phyloP scores from a whole-genome alignment of 2,329 filamentous ascomycete genomes.

The Podosphaera fusca region DNA sequence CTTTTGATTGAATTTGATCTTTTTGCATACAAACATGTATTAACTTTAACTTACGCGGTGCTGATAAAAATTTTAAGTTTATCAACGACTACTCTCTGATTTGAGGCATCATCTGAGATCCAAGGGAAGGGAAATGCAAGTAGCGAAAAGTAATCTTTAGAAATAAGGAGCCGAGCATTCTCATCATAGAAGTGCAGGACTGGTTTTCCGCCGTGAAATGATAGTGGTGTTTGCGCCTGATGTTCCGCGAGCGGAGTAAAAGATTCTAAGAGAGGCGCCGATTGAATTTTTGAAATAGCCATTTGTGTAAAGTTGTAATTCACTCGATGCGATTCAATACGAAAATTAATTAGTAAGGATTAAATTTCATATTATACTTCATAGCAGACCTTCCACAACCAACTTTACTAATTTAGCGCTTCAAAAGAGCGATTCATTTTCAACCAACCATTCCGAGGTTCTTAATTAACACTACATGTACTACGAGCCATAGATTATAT shows the following conservation, averaged over 20 bases:
- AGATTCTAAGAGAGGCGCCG: conserved; percentile 30
- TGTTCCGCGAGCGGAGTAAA: conserved; percentile 46
- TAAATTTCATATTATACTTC: too few species aligned
- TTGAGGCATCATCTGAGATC: conserved; percentile 19
- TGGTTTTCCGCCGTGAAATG: conserved; percentile 48
- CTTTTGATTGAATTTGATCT: not conserved
- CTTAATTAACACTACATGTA: too few species aligned
- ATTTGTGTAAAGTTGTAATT: conserved; percentile 4
- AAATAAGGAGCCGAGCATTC: conserved; percentile 33
- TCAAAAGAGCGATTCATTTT: too few species aligned
- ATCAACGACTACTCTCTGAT: conserved; percentile 15
- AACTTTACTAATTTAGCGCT: too few species aligned
- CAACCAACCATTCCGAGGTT: too few species aligned
- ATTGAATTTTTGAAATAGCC: conserved; percentile 27
- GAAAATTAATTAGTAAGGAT: too few species aligned
- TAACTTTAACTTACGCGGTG: conserved; percentile 27
- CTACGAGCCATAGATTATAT: too few species aligned
- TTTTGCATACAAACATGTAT: conserved; percentile 1
- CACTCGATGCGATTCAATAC: not conserved
- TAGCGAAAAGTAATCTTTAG: conserved; percentile 27
- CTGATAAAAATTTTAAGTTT: conserved; percentile 33
- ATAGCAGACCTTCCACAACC: too few species aligned
- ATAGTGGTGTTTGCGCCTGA: conserved; percentile 46
- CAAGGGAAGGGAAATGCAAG: conserved; percentile 28
- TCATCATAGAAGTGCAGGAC: conserved; percentile 42